Percentiles rank a stretch among this genome's conserved stretches.
These are phyloP conservation scores for Corchorus olitorius DNA, from an alignment of 345 rosid genomes.

Conservation along the genomic window DNA sequence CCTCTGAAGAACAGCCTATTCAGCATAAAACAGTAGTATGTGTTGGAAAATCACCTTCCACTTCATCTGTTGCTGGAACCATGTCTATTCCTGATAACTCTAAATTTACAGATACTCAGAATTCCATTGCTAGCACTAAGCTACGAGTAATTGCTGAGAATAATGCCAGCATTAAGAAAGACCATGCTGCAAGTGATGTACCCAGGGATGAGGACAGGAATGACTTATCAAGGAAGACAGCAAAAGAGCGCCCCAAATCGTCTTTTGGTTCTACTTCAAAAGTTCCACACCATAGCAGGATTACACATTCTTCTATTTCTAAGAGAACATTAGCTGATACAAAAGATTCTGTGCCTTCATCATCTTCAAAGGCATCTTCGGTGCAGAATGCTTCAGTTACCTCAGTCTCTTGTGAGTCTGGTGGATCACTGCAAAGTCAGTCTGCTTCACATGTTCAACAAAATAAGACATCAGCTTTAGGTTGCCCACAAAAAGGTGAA, in stretches of 20 bases:
- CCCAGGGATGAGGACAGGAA: constrained; percentile 47
- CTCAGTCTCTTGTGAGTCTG: constrained; percentile 48
- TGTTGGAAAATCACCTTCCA: constrained; percentile 52
- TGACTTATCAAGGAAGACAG: constrained; percentile 40
- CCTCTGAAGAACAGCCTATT: constrained; percentile 36
- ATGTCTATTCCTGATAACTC: constrained; percentile 41
- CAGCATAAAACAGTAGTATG: constrained; percentile 44
- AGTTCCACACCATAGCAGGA: constrained; percentile 52
- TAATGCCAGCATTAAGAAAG: constrained; percentile 43
- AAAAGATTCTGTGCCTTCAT: constrained; percentile 50
- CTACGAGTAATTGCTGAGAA: constrained; percentile 39
- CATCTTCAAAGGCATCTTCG: constrained; percentile 51
- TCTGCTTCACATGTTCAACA: constrained; percentile 42
- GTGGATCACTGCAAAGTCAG: constrained; percentile 43
- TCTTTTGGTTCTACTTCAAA: constrained; percentile 45
- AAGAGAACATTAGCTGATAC: constrained; percentile 50
- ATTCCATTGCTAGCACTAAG: constrained; percentile 38
- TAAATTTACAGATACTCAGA: constrained; percentile 51
- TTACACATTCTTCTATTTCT: constrained; percentile 51
- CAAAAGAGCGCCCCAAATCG: constrained; percentile 48
- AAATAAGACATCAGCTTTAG: constrained; percentile 45
- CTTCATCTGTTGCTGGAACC: constrained; percentile 36
- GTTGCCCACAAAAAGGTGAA: constrained; percentile 58
- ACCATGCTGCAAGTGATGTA: constrained; percentile 44
- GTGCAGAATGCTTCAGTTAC: constrained; percentile 42